A percentile compares a stretch with the other conserved stretches of the same genome.
phyloP scores from a whole-genome alignment of 768 basidiomycete genomes.

The Tulasnella sp. region DNA sequence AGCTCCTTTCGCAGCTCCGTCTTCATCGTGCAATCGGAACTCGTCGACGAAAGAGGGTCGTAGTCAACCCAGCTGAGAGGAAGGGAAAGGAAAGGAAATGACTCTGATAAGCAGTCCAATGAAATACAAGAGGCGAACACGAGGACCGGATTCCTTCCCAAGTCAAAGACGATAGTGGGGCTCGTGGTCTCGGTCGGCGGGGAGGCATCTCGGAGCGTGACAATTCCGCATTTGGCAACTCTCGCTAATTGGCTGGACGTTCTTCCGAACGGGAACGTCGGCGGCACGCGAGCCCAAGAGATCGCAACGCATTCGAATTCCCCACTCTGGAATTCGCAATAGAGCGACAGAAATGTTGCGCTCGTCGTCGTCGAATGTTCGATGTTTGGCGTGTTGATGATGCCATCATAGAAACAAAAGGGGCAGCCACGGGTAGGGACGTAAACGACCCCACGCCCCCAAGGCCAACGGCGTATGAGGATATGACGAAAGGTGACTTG shows the following conservation, averaged over 20 bases:
- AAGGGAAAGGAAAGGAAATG: neutral
- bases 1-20: neutral
- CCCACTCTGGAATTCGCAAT: neutral
- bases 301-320: neutral
- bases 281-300: neutral
- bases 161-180: neutral
- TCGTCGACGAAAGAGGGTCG: neutral
- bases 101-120: neutral
- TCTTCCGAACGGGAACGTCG: neutral
- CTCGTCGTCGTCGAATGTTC: neutral
- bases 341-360: neutral
- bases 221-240: neutral
- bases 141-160: neutral
- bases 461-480: neutral
- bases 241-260: neutral
- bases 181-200: neutral
- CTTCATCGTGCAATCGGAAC: neutral
- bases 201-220: conserved; percentile 1
- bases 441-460: neutral
- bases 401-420: neutral
- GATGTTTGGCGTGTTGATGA: neutral
- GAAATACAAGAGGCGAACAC: neutral
- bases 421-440: neutral
- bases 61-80: neutral
- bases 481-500: neutral